phyloP scores from a whole-genome alignment of 805 yeast genomes.

The Hanseniaspora guilliermondii region DNA sequence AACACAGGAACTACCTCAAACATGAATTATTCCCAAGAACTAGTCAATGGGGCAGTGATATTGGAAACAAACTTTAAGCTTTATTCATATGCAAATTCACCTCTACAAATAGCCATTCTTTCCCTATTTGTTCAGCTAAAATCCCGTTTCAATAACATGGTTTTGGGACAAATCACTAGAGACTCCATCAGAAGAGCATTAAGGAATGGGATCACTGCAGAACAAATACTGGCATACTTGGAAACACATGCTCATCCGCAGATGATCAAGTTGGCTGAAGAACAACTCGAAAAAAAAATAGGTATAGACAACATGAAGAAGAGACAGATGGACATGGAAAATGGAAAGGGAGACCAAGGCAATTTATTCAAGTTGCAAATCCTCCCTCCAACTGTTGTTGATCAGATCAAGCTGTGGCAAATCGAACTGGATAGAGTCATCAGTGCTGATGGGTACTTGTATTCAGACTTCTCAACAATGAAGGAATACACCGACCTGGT shows the following conservation, averaged over 20 bases:
- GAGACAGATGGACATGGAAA: slow-evolving; percentile 11
- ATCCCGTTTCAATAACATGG: slow-evolving; percentile 81
- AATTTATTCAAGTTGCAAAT: slow-evolving; percentile 46
- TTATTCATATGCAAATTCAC: slow-evolving; percentile 87
- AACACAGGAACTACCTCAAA: background rate
- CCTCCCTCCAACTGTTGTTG: slow-evolving; percentile 91
- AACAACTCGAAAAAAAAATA: slow-evolving; percentile 48
- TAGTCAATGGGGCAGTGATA: slow-evolving; percentile 56
- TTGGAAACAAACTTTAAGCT: slow-evolving; percentile 88
- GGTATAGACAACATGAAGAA: slow-evolving; percentile 33
- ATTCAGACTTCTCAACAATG: slow-evolving; percentile 68
- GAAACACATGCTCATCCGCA: slow-evolving; percentile 91
- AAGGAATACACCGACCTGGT: slow-evolving; percentile 62
- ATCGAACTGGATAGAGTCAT: slow-evolving; percentile 85
- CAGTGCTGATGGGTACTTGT: slow-evolving; percentile 73
- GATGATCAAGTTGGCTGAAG: slow-evolving; percentile 66
- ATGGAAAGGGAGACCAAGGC: slow-evolving; percentile 24
- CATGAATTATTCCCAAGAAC: slow-evolving; percentile 14
- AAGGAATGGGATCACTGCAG: slow-evolving; percentile 82
- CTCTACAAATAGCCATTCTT: slow-evolving; percentile 84
- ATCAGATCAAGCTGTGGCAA: slow-evolving; percentile 93
- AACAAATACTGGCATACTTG: slow-evolving; percentile 78
- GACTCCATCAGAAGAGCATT: slow-evolving; percentile 82
- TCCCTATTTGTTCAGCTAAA: slow-evolving; percentile 77
- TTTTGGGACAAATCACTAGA: slow-evolving; percentile 83